Conservation (phyloP, 2,329 filamentous ascomycete genomes). For the Alternaria sp. region DNA sequence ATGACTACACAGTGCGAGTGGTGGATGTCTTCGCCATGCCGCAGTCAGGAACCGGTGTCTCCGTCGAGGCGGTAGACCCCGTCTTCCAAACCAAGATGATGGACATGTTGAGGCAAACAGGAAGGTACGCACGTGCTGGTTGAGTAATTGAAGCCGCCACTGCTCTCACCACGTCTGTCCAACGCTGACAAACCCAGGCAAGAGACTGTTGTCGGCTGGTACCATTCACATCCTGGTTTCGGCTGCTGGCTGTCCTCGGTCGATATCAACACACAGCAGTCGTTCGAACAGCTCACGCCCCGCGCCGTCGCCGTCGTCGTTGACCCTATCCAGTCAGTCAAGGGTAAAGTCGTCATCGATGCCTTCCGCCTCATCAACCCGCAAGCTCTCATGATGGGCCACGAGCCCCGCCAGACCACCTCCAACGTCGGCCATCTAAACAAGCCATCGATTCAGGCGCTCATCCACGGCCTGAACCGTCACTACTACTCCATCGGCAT, state of each 20-base stretch:
- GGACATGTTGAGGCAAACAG: constrained; percentile 98
- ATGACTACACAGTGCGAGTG: constrained; percentile 97
- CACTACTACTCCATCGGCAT: constrained; percentile 99
- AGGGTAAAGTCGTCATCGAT: constrained; percentile 99
- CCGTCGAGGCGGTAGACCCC: constrained; percentile 96
- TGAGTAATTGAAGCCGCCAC: constrained; percentile 6
- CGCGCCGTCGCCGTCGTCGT: constrained; percentile 97
- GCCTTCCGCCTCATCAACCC: constrained; percentile 98
- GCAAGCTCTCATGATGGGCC: constrained; percentile 95
- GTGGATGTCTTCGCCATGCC: constrained; percentile 99
- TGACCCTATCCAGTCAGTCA: constrained; percentile 98
- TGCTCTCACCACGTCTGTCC: not conserved
- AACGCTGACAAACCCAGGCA: constrained; percentile 65
- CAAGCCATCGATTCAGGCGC: constrained; percentile 98
- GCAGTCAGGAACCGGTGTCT: constrained; percentile 96
- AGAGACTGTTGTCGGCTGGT: constrained; percentile 98
- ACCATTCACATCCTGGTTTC: constrained; percentile 98
- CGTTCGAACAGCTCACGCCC: constrained; percentile 98
- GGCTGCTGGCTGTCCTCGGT: constrained; percentile 99
- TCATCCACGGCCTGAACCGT: constrained; percentile 96
- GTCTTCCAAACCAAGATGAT: constrained; percentile 99
- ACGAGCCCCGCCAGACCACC: constrained; percentile 96
- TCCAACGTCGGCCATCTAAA: constrained; percentile 98
- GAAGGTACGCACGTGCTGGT: constrained; percentile 67
- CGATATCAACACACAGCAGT: constrained; percentile 99